Evolutionary conservation across 768 basidiomycete genomes (phyloP).

Genomic region (Baorangia bicolor): DNA sequence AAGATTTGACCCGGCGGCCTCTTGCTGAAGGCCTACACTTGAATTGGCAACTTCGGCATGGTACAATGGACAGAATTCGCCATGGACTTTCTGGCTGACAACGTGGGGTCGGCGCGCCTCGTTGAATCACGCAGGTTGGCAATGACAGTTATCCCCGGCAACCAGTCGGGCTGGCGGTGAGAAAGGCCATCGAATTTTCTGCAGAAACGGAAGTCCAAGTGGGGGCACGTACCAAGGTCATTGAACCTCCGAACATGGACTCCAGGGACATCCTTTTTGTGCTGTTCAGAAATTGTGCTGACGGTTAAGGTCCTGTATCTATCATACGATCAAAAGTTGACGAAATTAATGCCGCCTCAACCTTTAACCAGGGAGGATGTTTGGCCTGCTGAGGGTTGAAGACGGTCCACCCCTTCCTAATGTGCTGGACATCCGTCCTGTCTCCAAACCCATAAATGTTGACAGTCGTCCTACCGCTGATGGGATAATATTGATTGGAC

Average conservation of each 20-base stretch:
- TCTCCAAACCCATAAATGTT: neutral
- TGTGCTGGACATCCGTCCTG: neutral
- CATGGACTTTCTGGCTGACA: neutral
- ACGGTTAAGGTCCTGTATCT: neutral
- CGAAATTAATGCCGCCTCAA: neutral
- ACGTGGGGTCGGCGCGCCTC: neutral
- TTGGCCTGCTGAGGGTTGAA: neutral
- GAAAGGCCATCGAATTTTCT: neutral
- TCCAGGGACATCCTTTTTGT: neutral
- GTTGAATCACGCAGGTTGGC: neutral
- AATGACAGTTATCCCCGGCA: neutral
- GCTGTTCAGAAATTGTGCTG: neutral
- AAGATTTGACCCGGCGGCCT: neutral
- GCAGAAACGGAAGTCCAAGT: neutral
- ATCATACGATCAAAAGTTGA: neutral
- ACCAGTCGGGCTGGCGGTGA: neutral
- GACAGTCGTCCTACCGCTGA: neutral
- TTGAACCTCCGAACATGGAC: neutral
- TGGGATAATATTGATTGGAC: neutral
- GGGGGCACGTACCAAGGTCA: neutral
- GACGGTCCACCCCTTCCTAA: too few relatives aligned
- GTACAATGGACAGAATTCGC: neutral
- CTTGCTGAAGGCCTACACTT: neutral
- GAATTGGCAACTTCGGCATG: constrained; percentile 2
- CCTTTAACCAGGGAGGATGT: neutral